Conservation (phyloP, 495 filamentous ascomycete species). For the Hapsidospora chrysogenum region DNA sequence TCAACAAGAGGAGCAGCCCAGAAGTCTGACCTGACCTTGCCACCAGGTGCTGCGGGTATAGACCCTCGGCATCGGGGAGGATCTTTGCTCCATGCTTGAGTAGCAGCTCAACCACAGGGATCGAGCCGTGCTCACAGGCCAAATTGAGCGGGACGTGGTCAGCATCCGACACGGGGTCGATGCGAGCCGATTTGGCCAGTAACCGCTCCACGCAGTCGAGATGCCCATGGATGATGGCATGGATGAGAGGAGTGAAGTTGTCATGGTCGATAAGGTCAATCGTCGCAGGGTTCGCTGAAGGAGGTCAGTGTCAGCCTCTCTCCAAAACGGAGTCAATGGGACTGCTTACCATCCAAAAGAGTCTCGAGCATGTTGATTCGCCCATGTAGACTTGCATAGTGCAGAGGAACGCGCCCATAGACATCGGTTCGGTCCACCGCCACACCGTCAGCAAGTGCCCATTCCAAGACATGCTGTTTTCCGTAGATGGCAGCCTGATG, state of each 20-base stretch:
- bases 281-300: slow-evolving; percentile 33
- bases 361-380: slow-evolving; percentile 66
- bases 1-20: slow-evolving; percentile 58
- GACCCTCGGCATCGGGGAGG: slow-evolving; percentile 82
- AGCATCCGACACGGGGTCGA: slow-evolving; percentile 65
- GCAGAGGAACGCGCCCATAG: slow-evolving; percentile 83
- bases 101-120: slow-evolving; percentile 66
- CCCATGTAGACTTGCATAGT: slow-evolving; percentile 94
- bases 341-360: slow-evolving; percentile 38
- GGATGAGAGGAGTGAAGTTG: slow-evolving; percentile 91
- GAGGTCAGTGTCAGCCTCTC: slow-evolving; percentile 2
- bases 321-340: not conserved
- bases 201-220: slow-evolving; percentile 62
- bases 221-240: slow-evolving; percentile 77
- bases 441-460: slow-evolving; percentile 52
- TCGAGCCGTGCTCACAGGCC: slow-evolving; percentile 81
- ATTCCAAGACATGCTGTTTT: slow-evolving; percentile 54
- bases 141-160: slow-evolving; percentile 92
- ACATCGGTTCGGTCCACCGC: slow-evolving; percentile 71
- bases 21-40: slow-evolving; percentile 76
- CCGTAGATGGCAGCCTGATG: slow-evolving; percentile 91
- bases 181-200: slow-evolving; percentile 51
- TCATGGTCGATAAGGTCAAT: slow-evolving; percentile 85
- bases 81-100: slow-evolving; percentile 62
- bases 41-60: slow-evolving; percentile 95